Evolutionary conservation across 495 filamentous ascomycete species (phyloP).

Genomic region (Hypoxylon fuscum): DNA sequence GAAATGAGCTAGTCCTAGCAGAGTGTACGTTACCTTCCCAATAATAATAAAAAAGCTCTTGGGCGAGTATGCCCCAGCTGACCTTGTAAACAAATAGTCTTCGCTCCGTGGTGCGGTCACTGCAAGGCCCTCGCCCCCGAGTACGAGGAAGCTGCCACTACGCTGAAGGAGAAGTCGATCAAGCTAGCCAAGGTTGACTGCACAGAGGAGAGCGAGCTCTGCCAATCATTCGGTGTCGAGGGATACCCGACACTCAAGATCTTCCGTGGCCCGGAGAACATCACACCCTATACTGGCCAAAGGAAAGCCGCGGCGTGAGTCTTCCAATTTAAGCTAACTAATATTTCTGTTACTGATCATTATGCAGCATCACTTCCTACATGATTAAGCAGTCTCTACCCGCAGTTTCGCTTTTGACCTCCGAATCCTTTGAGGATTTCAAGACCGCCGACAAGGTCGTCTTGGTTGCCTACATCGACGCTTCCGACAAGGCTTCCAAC

Average conservation of each 20-base stretch:
- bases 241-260: slow-evolving; percentile 99
- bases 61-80: slow-evolving; percentile 14
- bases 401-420: slow-evolving; percentile 81
- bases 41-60: background rate
- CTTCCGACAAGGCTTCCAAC: slow-evolving; percentile 85
- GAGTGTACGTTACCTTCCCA: slow-evolving; percentile 67
- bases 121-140: slow-evolving; percentile 87
- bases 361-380: slow-evolving; percentile 86
- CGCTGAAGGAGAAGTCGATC: slow-evolving; percentile 95
- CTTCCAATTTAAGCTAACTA: background rate
- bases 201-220: slow-evolving; percentile 92
- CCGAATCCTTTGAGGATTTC: slow-evolving; percentile 89
- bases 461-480: slow-evolving; percentile 84
- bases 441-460: slow-evolving; percentile 98
- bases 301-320: slow-evolving; percentile 91
- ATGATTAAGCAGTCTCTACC: slow-evolving; percentile 99
- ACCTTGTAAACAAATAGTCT: slow-evolving; percentile 58
- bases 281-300: slow-evolving; percentile 84
- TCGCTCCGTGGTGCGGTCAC: slow-evolving; percentile 80
- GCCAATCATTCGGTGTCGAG: slow-evolving; percentile 87
- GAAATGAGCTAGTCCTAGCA: slow-evolving; percentile 82
- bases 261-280: slow-evolving; percentile 91
- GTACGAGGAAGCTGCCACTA: slow-evolving; percentile 90
- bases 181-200: slow-evolving; percentile 94
- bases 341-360: slow-evolving; percentile 42